These are phyloP conservation scores for Salix brachista DNA, from an alignment of 345 rosid genomes.

Conservation along the genomic window DNA sequence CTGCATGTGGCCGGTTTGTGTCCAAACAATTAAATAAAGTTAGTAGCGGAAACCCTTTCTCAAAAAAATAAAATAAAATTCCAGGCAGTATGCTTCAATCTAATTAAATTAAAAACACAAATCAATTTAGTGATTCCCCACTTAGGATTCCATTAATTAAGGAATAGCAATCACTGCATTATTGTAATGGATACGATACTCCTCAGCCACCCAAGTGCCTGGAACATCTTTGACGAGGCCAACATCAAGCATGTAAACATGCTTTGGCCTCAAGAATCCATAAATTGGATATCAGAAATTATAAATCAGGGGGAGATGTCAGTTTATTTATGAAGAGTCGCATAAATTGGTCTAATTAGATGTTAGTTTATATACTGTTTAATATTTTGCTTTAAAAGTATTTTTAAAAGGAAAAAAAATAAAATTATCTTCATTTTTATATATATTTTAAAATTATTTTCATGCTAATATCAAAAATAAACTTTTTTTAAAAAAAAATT, in stretches of 20 bases:
- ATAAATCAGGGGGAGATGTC: background rate
- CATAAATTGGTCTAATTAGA: background rate
- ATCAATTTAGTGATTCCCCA: background rate
- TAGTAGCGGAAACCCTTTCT: background rate
- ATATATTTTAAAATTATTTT: too few species aligned
- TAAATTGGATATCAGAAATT: background rate
- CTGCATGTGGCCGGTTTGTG: too few species aligned
- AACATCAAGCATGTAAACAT: too few species aligned
- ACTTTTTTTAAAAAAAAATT: too few species aligned
- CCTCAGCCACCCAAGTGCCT: background rate
- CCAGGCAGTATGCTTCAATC: background rate
- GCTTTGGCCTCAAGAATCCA: background rate
- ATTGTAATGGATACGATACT: background rate
- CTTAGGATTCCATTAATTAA: background rate
- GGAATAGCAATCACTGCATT: background rate
- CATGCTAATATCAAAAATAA: too few species aligned
- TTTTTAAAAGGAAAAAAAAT: too few species aligned
- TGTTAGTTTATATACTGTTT: too few species aligned
- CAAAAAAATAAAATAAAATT: background rate
- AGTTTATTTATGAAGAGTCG: background rate
- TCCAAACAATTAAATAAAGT: too few species aligned
- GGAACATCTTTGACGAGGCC: background rate
- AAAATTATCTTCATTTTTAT: too few species aligned
- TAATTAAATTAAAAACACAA: background rate
- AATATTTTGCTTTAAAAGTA: too few species aligned